Base-by-base conservation (phyloP, 1,284 basidiomycete species). In the Sphagnurus paluster region DNA sequence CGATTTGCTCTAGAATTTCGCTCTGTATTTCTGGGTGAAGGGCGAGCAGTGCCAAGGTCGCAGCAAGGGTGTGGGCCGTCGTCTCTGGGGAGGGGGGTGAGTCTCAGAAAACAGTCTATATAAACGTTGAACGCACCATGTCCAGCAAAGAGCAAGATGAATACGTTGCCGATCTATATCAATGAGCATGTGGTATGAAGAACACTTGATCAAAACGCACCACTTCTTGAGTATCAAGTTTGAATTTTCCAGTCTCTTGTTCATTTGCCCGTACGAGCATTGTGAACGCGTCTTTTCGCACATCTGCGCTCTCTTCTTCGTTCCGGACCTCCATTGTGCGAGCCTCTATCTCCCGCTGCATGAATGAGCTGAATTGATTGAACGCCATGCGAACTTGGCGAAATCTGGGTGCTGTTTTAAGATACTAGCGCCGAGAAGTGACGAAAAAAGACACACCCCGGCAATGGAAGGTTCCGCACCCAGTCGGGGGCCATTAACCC, bases 81-180 rank as follows among this genome's bases (percentile, higher is more conserved):
- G 76, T 80, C 57, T 80, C 78, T 79, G 50, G 1, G n/a, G 30
- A 16, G 23, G 17, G 21, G 17, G 13, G 28, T 42, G 2, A 8
- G 7, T 44, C 19, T 11, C 21, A n/a, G 26, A 6, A 2, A 19
- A 14, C 37, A 7, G 45, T 30, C 33, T 16, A 10, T 14, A 13
- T 2, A 13, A 9, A 2, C 17, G 33, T 32, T 17, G 13, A 6
- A 32, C 21, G 40, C 53, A 72, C 79, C 79, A 56, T 81, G 77
- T 2, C 80, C 79, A 38, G 79, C 76, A 44, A 80, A 75, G 34
- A 82, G 54, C 49, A 80, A 61, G 4, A 72, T 56, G 54, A 74
- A 82, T 1, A 79, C 59, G 46, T 80, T 79, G 7, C 78, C 77
- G 41, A 79, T 73, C 77, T 79, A 37, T 4, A 17, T n/a, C 13